Base-by-base conservation (phyloP, 352 stramenopile species). In the Pseudoperonospora humuli region DNA sequence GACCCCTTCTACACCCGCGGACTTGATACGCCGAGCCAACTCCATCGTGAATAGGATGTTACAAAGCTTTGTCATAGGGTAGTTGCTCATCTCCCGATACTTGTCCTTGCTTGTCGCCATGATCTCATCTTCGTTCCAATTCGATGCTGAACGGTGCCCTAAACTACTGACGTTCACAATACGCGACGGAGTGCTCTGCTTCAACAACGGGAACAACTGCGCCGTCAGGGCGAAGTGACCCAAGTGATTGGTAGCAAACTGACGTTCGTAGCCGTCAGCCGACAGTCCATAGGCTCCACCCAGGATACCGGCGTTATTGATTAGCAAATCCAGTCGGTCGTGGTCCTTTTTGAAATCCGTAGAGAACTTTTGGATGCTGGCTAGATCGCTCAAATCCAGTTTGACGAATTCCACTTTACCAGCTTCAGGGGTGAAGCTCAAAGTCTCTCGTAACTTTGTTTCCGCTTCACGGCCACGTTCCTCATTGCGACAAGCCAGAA, bases 31-130 rank as follows among this genome's bases (percentile, higher is more conserved):
- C 5, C 64, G 58, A 5, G 61, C 17, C 10, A 80, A 61, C 44
- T 83, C 64, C 2, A 53, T 37, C 9, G 69, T 70, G 48, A 82
- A 81, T 5, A 86, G 42, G 7, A 82, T 13, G 48, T 82, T 84
- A 32, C 39, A 57, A 5, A 84, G 34, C 55, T 86, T 86, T 2
- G 67, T 64, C 21, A 70, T 57, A 1, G 20, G 3, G 45, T 86
- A 84, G 7, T 62, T 63, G 0, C 44, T 32, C 15, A 31, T 47
- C 2, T 37, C 17, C 10, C 23, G 31, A n/a, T 19, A 36, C n/a
- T 18, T 5, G 15, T 38, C 32, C 23, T 38, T 17, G 3, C 14
- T 38, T 9, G 32, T 38, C 3, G 23, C 32, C 15, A 38, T 5
- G 13, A 38, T 38, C 14, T 23, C 32, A 17, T 38, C 32, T 17